Evolutionary conservation across 352 stramenopile species (phyloP), one percentile per base, ranked within the genome.

Genomic region (Thraustochytrium sp.): DNA sequence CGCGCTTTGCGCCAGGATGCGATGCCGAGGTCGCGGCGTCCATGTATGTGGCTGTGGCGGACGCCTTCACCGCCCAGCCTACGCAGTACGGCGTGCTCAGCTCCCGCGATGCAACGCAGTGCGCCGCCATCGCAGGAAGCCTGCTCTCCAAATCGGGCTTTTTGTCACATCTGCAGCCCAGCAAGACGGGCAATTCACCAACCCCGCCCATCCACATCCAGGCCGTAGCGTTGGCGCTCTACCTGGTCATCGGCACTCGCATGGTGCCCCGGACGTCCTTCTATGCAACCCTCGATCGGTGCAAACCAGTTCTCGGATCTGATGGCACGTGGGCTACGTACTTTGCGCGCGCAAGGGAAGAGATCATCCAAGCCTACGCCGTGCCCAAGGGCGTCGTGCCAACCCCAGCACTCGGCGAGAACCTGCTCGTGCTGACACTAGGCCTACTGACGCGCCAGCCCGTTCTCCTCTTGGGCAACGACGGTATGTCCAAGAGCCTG

Each of bases 401-500:
- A 36, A 77, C 65, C 18, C 40, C 64, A 8, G 42, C 65, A 16
- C 64, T 77, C 26, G 26, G 64, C 23, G 65, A 77, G 26, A 77
- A 77, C 26, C 65, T 77, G 0, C 46, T 77, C 11, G 65, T 77
- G 65, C 65, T 77, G 11, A 74, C 65, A 5, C 5, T 77, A 26
- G 48, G 65, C 46, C 68, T 77, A 36, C 26, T 77, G 16, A 77
- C 65, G 3, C 38, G 65, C 11, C 65, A 77, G 46, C 65, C 65
- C 29, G 65, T 77, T 38, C 65, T 77, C 31, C 36, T 77, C 18
- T 31, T 77, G 38, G 65, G 65, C 26, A 77, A 77, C 31, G 65
- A 77, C 42, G 65, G 65, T 13, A 77, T 77, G 65, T 77, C 65
- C 13, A 77, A 77, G 46, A 77, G 65, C 26, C 65, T 77, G 11